Evolutionary conservation across 768 basidiomycete species (phyloP), one percentile per base, ranked within the genome.

Genomic region (Collybia nuda): DNA sequence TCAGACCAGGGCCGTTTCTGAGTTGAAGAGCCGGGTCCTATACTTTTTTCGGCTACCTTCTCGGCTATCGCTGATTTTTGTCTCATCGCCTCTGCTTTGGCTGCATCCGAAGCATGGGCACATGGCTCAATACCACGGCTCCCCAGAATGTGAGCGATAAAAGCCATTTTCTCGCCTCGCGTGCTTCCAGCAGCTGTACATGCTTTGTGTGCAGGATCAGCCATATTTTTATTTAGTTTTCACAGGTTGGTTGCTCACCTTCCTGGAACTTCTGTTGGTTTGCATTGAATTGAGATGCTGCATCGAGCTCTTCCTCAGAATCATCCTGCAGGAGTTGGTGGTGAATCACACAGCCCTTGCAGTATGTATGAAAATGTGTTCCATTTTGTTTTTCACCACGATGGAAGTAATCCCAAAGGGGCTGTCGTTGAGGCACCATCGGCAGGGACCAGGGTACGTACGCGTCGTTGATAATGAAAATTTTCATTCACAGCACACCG

Each of bases 301-400:
- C 17, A 40, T 40, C 17, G 19, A 19, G 18, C n/a, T 19, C 18
- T 18, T 11, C 22, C 12, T 19, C 15, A 40, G 22, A 22, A 22
- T 18, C 4, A 9, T 40, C 40, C 4, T 40, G 40, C 18, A 22
- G 18, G 18, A 40, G 18, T 17, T 19, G 22, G 19, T 40, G n/a
- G 19, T 40, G 40, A 18, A 18, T 11, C n/a, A 44, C 26, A 44
- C 26, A 44, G 6, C 26, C 42, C 17, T 44, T 44, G 23, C 42
- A 44, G 42, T 44, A 44, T 15, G 17, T 44, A 17, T 44, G 42
- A 44, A 17, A 44, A 44, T 44, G 42, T n/a, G 42, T 44, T 12
- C 14, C 15, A 44, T 44, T 44, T 44, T 44, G 42, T n/a, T 44
- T 44, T 24, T 44, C 26, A 17, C 42, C 42, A 3, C 7, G 5